Evolutionary conservation across 345 rosid species (phyloP).

Genomic region (Populus euphratica): DNA sequence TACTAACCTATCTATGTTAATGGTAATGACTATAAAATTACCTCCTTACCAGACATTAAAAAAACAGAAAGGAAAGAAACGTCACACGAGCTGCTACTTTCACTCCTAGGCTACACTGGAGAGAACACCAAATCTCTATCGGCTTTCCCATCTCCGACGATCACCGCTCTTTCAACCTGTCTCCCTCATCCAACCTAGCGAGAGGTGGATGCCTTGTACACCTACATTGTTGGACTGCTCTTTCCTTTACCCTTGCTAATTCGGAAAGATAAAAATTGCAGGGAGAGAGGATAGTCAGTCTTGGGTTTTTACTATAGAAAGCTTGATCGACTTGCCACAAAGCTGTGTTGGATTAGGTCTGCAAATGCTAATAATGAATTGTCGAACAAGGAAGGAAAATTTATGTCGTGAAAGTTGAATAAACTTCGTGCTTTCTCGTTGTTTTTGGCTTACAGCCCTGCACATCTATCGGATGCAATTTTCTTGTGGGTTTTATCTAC

Average conservation of each 20-base stretch:
- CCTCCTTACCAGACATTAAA: too few species aligned
- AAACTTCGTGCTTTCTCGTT: background rate
- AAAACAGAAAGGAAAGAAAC: slow-evolving; percentile 20
- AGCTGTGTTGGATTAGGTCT: slow-evolving; percentile 78
- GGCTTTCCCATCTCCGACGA: slow-evolving; percentile 58
- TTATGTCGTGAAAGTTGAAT: background rate
- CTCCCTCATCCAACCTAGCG: slow-evolving; percentile 82
- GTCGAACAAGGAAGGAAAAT: slow-evolving; percentile 20
- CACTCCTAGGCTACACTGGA: slow-evolving; percentile 87
- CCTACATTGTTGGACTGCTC: background rate
- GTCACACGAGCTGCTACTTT: slow-evolving; percentile 85
- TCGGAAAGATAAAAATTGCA: slow-evolving; percentile 15
- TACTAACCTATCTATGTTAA: too few species aligned
- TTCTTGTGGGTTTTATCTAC: background rate
- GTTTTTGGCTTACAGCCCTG: background rate
- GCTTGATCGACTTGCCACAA: slow-evolving; percentile 75
- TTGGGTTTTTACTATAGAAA: slow-evolving; percentile 89
- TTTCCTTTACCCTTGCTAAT: background rate
- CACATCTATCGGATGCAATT: background rate
- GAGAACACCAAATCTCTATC: slow-evolving; percentile 59
- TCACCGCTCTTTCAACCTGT: slow-evolving; percentile 69
- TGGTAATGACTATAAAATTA: too few species aligned
- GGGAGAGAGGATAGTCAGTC: slow-evolving; percentile 80
- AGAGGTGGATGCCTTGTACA: slow-evolving; percentile 38
- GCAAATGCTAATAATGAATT: slow-evolving; percentile 40